These are phyloP conservation scores for Aspergillus campestris DNA, from an alignment of 495 filamentous ascomycete species.

Conservation along the genomic window DNA sequence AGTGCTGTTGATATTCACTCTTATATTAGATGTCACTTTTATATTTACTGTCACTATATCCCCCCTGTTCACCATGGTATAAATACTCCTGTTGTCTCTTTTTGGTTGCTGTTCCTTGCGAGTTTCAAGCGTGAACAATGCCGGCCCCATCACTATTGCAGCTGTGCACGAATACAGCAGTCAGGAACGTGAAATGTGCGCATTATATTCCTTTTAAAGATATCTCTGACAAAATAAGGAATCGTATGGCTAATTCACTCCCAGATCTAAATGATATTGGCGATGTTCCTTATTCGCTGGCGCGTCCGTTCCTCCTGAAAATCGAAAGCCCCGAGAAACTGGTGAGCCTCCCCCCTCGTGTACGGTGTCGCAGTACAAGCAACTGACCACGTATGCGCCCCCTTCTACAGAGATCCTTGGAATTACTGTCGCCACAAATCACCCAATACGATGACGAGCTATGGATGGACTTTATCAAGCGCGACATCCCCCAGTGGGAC, in stretches of 20 bases:
- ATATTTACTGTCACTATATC: not conserved
- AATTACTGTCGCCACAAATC: constrained; percentile 59
- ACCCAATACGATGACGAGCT: constrained; percentile 50
- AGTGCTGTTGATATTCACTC: too few species aligned
- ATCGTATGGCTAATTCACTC: not conserved
- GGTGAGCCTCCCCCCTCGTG: constrained; percentile 23
- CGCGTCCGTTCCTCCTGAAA: constrained; percentile 51
- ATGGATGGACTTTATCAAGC: constrained; percentile 60
- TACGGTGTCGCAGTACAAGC: not conserved
- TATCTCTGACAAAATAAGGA: not conserved
- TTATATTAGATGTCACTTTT: too few species aligned
- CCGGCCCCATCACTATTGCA: constrained; percentile 33
- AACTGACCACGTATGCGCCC: not conserved
- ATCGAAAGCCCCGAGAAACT: constrained; percentile 60
- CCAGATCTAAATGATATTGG: constrained; percentile 55
- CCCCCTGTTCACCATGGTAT: constrained; percentile 9
- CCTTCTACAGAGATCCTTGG: constrained; percentile 42
- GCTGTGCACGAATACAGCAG: constrained; percentile 35
- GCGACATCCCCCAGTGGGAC: constrained; percentile 56
- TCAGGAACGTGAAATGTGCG: constrained; percentile 39
- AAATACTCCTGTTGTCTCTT: constrained; percentile 9
- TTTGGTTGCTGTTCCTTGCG: constrained; percentile 11
- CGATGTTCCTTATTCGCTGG: constrained; percentile 52
- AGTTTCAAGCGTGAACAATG: constrained; percentile 21
- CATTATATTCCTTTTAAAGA: constrained; percentile 2